phyloP scores from a whole-genome alignment of 2,329 filamentous ascomycete genomes.

The Metarhizium sp. region DNA sequence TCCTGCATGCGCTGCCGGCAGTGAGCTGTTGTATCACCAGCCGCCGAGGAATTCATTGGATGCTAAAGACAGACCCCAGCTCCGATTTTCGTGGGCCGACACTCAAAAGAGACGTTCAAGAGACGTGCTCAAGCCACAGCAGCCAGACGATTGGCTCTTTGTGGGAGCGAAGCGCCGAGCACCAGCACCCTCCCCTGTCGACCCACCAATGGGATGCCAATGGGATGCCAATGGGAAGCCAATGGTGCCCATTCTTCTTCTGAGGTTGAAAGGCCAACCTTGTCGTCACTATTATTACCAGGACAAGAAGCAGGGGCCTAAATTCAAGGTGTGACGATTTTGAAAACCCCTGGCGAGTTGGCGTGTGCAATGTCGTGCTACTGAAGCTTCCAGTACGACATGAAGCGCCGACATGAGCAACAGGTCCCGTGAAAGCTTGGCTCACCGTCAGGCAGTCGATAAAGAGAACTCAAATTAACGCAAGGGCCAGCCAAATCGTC shows the following conservation, averaged over 20 bases:
- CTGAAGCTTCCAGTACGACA: neutral
- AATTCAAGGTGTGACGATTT: neutral
- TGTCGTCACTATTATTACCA: neutral
- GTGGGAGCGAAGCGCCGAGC: slow-evolving; percentile 19
- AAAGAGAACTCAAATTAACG: too few species aligned
- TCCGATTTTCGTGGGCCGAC: neutral
- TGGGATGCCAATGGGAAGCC: slow-evolving; percentile 7
- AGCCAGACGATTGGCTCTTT: slow-evolving; percentile 17
- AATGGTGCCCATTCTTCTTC: neutral
- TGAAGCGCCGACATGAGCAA: neutral
- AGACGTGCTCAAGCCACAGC: neutral
- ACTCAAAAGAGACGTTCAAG: slow-evolving; percentile 2
- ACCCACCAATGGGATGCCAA: slow-evolving; percentile 20
- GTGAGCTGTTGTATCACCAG: slow-evolving; percentile 1
- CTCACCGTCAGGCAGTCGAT: neutral
- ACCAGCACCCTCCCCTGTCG: slow-evolving; percentile 11
- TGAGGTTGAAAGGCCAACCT: neutral
- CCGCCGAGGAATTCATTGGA: neutral
- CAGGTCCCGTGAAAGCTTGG: neutral
- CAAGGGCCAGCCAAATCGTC: too few species aligned
- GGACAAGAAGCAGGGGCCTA: neutral
- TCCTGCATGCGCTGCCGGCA: slow-evolving; percentile 2
- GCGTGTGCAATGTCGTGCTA: neutral
- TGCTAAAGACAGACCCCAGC: neutral
- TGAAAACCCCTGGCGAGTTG: neutral